Base-by-base conservation (phyloP, 1,284 basidiomycete genomes). In the Thecaphora thlaspeos region DNA sequence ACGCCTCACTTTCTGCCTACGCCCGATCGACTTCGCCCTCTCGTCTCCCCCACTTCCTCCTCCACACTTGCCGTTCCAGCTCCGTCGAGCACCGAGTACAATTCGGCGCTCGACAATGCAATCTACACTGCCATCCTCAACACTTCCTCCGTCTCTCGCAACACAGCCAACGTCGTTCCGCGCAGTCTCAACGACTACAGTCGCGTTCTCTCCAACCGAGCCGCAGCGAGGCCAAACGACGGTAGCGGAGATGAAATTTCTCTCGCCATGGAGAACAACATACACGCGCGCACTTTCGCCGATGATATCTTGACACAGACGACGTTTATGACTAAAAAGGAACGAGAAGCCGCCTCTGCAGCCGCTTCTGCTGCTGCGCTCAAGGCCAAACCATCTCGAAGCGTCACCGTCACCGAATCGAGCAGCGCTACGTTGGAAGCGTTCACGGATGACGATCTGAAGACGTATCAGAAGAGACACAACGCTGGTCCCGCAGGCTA, bases 1-100 rank as follows among this genome's bases (percentile, higher is more conserved):
- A 61, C 72, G 8, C 63, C 68, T 1, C 59, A 57, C 21, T 77
- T 76, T 52, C 68, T 69, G 43, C 74, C 74, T 12, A 55, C 49
- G n/a, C 59, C 63, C 9, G 43, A 49, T 47, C 24, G 45, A 49
- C 21, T 48, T 46, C 4, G 46, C 51, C 14, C 38, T 4, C 18
- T 21, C 19, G 8, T 19, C 34, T 24, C 37, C 17, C 28, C 36
- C 23, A 9, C 36, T 22, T 24, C 37, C 17, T 40, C 36, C 23
- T 19, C 36, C 37, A 36, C 36, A 3, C 8, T 17, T 9, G 9
- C 41, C 4, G 18, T 10, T 22, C 11, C 22, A 17, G 26, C 26
- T 2, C 11, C 15, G 10, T 34, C 32, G 32, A n/a, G 45, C 10
- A 26, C 44, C 23, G 24, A 48, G 18, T 61, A 55, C 55, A 55